Base-by-base conservation (phyloP, 345 rosid species). In the Dipteronia sinensis region DNA sequence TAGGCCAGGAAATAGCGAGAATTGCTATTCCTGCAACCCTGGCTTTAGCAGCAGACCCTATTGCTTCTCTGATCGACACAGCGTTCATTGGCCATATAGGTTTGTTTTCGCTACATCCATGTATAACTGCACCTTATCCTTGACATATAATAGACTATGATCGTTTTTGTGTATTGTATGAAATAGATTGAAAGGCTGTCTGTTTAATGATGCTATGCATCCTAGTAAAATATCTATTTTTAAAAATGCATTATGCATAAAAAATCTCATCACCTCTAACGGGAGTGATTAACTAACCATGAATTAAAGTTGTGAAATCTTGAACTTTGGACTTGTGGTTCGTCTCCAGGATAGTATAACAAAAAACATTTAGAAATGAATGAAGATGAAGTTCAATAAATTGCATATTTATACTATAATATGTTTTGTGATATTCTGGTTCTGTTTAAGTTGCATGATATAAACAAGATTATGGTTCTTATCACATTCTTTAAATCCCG, bases 41-140 rank as follows among this genome's bases (percentile, higher is more conserved):
- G 70, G 93, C 90, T 83, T 82, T 89, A 78, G 75, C 88, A 23
- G 93, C 93, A 0, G 93, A 91, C 49, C 95, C 93, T 47, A 61
- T 91, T 40, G 91, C 91, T 4, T 91, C 93, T 47, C 85, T 89
- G 25, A 84, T 91, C 22, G 95, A 89, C 77, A 91, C 93, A 5
- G 91, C 88, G 63, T 91, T 89, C 77, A 82, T 91, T n/a, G 93
- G 95, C 67, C 90, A 73, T 71, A 86, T 88, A 67, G 90, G 91
- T 89, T 82, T 67, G 71, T 70, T 34, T 11, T 23, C 22, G 9
- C 34, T 4, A 4, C 16, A 2, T 31, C 42, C 22, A 2, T 63
- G 46, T 8, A 44, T 9, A 66, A n/a, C 2, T 29, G 6, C 22
- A n/a, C 19, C 17, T n/a, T 63, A 8, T 42, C 8, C 11, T 42